Base-by-base conservation (phyloP, 768 basidiomycete genomes). In the Tricholomella constricta region DNA sequence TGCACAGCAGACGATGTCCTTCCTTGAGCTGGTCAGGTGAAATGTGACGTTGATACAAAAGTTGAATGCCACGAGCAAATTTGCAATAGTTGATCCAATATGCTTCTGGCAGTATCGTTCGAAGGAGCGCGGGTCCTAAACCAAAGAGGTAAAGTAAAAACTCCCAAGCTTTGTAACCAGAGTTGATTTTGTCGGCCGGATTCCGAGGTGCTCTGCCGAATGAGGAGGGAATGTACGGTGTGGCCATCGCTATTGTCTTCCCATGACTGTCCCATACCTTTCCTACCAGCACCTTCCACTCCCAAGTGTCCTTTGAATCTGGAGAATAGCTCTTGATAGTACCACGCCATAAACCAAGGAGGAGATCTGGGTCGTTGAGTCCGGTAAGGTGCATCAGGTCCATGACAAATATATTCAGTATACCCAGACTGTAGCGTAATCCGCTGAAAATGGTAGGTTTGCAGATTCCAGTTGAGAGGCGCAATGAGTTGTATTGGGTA, bases 361-460 rank as follows among this genome's bases (percentile, higher is more conserved):
- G 37, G 1, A 79, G 63, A 17, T 78, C 74, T 4, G 71, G 68
- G 44, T 79, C 65, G 20, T 68, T 69, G 43, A 75, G 53, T 4
- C 53, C 52, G 3, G 63, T 17, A 0, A 74, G 62, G 54, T 79
- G 75, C 77, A 81, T 81, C 0, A 69, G n/a, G 51, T 81, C 77
- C 1, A 68, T 62, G 0, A 63, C 53, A 57, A 78, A 79, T 22
- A 64, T 66, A 0, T 42, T 25, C 0, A 76, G 77, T 4, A 76
- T 46, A 0, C 62, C 60, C 8, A 77, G 64, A 0, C 47, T 64
- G 0, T 40, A 17, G 8, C 31, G 35, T 15, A 81, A 59, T 1
- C 72, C 73, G 14, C 60, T 59, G 19, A 80, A 67, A 9, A 80
- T 62, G 1, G 60, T 69, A 0, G 72, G 70, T 32, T 71, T 72